Base-by-base conservation (phyloP, 2,329 filamentous ascomycete genomes). In the Phyllosticta ampelicida region DNA sequence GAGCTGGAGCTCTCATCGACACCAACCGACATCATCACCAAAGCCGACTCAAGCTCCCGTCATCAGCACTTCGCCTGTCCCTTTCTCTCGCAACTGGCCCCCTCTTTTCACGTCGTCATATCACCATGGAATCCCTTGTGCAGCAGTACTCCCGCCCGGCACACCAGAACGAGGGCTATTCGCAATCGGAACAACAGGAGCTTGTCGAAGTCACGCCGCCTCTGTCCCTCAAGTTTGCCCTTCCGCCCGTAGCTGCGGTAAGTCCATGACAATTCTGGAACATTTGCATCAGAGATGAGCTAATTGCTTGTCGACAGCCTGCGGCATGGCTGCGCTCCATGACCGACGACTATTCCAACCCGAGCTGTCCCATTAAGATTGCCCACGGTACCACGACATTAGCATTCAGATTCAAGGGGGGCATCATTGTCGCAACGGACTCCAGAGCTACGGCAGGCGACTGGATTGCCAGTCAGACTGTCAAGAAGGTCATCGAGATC, bases 401-500 rank as follows among this genome's bases (percentile, higher is more conserved):
- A 62, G 92, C 91, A 63, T 99, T 99, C 82, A 86, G 92, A 72
- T 99, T 97, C 82, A 86, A 97, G 78, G 91, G 91, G 68, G 94
- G 94, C 71, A 97, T 99, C 77, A 95, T 99, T 71, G 92, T 99
- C 55, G 92, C 92, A 57, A 99, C 94, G 60, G 94, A 99, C 78
- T 99, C 94, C 61, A 86, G 94, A 77, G 94, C 94, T 61, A 96
- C 94, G 53, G 92, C 94, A 28, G 94, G 94, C 69, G 95, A 94
- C 83, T 99, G 94, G 94, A 99, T 99, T 76, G 94, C 94, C 65
- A 95, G 89, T 77, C 94, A 99, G 81, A 99, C 94, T 56, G 94
- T 99, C 71, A 99, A 99, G 85, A 99, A 99, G 82, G 94, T 99
- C 66, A 97, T 99, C 71, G 90, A 96, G 81, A 96, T 96, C 80